These are phyloP conservation scores for Trametes punicea DNA, from an alignment of 768 basidiomycete genomes.

Conservation along the genomic window DNA sequence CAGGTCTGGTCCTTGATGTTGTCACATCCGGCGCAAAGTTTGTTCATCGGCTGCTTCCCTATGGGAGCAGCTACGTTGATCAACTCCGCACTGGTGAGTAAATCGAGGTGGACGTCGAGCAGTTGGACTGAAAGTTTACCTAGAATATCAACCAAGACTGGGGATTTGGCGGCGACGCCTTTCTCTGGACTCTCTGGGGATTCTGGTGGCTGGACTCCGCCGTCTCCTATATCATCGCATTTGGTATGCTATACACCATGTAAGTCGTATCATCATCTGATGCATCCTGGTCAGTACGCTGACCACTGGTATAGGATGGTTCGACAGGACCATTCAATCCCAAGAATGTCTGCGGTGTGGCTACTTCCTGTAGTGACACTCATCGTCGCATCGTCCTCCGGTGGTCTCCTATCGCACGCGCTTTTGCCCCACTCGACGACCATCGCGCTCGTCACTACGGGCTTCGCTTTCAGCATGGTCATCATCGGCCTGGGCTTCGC, in stretches of 20 bases:
- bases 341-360: slow-evolving; percentile 44
- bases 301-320: slow-evolving; percentile 36
- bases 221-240: slow-evolving; percentile 40
- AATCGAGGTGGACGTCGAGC: background rate
- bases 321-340: slow-evolving; percentile 39
- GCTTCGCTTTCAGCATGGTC: slow-evolving; percentile 42
- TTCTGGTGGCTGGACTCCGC: slow-evolving; percentile 50
- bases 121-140: slow-evolving; percentile 17
- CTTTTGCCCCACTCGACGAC: slow-evolving; percentile 36
- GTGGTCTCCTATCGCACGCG: slow-evolving; percentile 41
- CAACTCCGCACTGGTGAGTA: slow-evolving; percentile 36
- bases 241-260: slow-evolving; percentile 52
- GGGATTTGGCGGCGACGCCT: slow-evolving; percentile 34
- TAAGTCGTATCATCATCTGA: slow-evolving; percentile 25
- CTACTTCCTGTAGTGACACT: slow-evolving; percentile 51
- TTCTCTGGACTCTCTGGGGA: slow-evolving; percentile 44
- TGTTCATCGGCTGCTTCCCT: slow-evolving; percentile 42
- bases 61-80: slow-evolving; percentile 47
- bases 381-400: slow-evolving; percentile 51
- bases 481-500: slow-evolving; percentile 46
- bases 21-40: slow-evolving; percentile 40
- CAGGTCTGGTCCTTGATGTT: slow-evolving; percentile 33
- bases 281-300: background rate
- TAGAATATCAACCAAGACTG: slow-evolving; percentile 34
- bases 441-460: slow-evolving; percentile 41